Evolutionary conservation across 1,284 basidiomycete species (phyloP).

Genomic region (Rhodofomes roseus): DNA sequence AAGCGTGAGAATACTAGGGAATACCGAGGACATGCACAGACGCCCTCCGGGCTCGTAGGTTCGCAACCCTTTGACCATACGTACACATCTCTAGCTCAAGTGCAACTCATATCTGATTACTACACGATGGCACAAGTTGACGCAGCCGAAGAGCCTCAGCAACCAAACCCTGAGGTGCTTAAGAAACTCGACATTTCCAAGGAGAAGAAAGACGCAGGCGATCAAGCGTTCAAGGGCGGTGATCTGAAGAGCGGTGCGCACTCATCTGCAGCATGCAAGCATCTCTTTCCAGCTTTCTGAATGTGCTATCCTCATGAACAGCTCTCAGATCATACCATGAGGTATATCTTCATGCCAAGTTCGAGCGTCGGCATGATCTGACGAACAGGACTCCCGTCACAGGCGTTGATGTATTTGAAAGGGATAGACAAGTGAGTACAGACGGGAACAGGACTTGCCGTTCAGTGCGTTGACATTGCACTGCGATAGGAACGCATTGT

Average conservation of each 20-base stretch:
- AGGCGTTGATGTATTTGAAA: slow-evolving; percentile 64
- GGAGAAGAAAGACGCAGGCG: slow-evolving; percentile 70
- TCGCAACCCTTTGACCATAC: background rate
- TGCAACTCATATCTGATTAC: background rate
- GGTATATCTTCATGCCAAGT: slow-evolving; percentile 37
- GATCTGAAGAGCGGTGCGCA: slow-evolving; percentile 57
- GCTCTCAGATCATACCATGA: slow-evolving; percentile 64
- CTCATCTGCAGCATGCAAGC: background rate
- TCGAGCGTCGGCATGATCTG: background rate
- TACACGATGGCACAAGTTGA: background rate
- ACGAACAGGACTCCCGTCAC: background rate
- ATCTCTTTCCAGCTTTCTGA: background rate
- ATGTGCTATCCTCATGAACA: slow-evolving; percentile 23
- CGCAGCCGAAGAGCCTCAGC: background rate
- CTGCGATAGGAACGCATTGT: slow-evolving; percentile 19
- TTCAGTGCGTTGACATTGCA: background rate
- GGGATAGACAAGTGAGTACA: slow-evolving; percentile 66
- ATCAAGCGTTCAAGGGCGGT: slow-evolving; percentile 69
- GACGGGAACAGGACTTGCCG: background rate
- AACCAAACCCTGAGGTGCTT: slow-evolving; percentile 26
- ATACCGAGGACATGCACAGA: background rate
- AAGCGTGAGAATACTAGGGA: slow-evolving; percentile 1
- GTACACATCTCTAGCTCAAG: background rate
- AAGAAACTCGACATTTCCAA: slow-evolving; percentile 58
- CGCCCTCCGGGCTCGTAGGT: background rate